phyloP scores from a whole-genome alignment of 768 basidiomycete species.

The Pholiota conissans region DNA sequence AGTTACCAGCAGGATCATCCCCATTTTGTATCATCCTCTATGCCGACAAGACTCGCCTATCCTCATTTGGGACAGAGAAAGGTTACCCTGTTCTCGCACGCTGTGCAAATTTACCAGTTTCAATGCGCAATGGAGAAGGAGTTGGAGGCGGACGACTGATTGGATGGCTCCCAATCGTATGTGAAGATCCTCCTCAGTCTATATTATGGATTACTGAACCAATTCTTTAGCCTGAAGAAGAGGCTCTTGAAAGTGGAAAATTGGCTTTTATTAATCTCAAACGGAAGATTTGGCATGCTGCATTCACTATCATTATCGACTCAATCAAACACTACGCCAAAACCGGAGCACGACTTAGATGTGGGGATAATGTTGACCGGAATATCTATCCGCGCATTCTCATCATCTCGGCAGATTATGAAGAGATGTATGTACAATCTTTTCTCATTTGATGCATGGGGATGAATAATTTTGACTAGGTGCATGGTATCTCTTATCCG shows the following conservation, averaged over 20 bases:
- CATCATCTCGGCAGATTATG: not conserved
- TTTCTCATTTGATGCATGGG: not conserved
- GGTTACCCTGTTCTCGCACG: not conserved
- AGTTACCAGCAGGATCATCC: not conserved
- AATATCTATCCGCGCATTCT: not conserved
- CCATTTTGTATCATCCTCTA: not conserved
- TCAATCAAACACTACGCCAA: not conserved
- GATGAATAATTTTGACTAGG: not conserved
- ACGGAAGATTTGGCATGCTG: not conserved
- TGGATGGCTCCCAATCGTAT: not conserved
- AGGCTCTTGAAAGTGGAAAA: not conserved
- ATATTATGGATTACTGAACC: not conserved
- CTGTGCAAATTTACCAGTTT: not conserved
- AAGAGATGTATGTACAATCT: not conserved
- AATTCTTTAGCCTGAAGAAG: not conserved
- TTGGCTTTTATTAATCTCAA: not conserved
- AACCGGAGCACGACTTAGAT: not conserved
- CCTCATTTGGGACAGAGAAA: not conserved
- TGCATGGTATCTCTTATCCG: not conserved
- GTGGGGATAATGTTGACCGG: not conserved
- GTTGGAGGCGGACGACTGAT: not conserved
- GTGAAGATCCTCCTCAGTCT: not conserved
- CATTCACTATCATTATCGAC: not conserved
- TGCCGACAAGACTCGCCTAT: not conserved
- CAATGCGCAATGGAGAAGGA: not conserved